Percentiles rank a stretch among this genome's conserved stretches.
Conservation (phyloP, 305 asterid species). For the Plantago lanceolata region DNA sequence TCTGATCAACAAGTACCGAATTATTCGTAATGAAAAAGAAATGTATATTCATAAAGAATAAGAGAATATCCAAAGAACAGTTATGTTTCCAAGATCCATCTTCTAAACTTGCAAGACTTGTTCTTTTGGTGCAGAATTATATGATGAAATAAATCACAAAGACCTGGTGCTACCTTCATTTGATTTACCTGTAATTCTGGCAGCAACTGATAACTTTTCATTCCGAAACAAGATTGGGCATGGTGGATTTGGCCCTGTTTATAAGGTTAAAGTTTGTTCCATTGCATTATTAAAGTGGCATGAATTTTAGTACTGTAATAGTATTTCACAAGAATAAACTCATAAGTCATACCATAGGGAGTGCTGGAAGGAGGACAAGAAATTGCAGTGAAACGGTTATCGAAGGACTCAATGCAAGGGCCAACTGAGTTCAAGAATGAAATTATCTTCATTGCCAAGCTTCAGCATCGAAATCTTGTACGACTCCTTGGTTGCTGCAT, state of each 20-base stretch:
- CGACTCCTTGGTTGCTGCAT: constrained; percentile 13
- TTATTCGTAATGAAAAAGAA: too few relatives aligned
- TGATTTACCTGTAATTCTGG: constrained; percentile 21
- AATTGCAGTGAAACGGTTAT: constrained; percentile 53
- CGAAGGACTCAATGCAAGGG: constrained; percentile 50
- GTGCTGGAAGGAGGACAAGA: constrained; percentile 38
- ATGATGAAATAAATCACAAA: background rate
- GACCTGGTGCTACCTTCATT: constrained; percentile 31
- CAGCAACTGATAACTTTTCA: constrained; percentile 38
- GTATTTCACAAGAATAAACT: background rate
- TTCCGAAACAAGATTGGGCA: constrained; percentile 35
- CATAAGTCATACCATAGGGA: constrained; percentile 37
- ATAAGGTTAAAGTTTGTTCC: constrained; percentile 27
- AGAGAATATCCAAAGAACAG: too few relatives aligned
- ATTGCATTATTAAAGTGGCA: background rate
- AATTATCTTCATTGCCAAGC: constrained; percentile 43
- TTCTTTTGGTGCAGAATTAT: too few relatives aligned
- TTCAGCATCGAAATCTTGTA: constrained; percentile 33
- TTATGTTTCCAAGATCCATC: too few relatives aligned
- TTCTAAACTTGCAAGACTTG: too few relatives aligned
- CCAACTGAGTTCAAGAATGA: constrained; percentile 52
- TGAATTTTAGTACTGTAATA: background rate
- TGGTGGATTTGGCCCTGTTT: constrained; percentile 51
- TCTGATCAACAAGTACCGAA: too few relatives aligned
- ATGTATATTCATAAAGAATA: too few relatives aligned